Conservation (phyloP, 2,329 filamentous ascomycete species). For the Fusarium pseudograminearum region DNA sequence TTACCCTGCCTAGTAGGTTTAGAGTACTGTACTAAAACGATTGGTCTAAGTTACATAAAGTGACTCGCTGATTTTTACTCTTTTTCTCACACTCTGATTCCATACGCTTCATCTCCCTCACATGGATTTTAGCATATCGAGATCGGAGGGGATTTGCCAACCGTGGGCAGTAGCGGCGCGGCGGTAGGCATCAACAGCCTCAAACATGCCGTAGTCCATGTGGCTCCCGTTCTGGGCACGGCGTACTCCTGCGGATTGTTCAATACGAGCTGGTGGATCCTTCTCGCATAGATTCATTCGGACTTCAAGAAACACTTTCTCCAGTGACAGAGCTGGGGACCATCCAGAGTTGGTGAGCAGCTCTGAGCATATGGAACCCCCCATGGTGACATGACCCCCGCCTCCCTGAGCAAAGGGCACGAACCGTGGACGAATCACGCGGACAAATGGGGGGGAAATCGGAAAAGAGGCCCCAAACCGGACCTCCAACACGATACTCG, state of each 20-base stretch:
- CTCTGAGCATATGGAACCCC: conserved; percentile 88
- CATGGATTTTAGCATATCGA: conserved; percentile 59
- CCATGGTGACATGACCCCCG: conserved; percentile 86
- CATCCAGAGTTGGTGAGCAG: conserved; percentile 86
- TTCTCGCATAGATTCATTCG: conserved; percentile 77
- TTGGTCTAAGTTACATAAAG: neutral
- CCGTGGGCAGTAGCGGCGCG: conserved; percentile 75
- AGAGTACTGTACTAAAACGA: too few species aligned
- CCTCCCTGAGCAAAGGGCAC: conserved; percentile 77
- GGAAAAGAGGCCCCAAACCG: conserved; percentile 84
- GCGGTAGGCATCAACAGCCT: conserved; percentile 79
- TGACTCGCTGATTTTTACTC: neutral
- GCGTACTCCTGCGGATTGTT: conserved; percentile 31
- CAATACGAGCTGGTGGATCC: conserved; percentile 81
- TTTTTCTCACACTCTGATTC: neutral
- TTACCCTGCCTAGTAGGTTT: neutral
- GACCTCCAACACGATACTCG: conserved; percentile 82
- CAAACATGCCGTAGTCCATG: conserved; percentile 72
- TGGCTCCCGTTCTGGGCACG: neutral
- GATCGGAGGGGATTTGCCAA: conserved; percentile 76
- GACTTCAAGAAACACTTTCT: conserved; percentile 84
- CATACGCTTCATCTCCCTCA: neutral
- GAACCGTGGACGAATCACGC: conserved; percentile 85
- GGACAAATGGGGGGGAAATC: conserved; percentile 83
- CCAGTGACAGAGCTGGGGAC: conserved; percentile 78